These are phyloP conservation scores for Macrophomina phaseolina DNA, from an alignment of 2,329 filamentous ascomycete species.

Conservation along the genomic window DNA sequence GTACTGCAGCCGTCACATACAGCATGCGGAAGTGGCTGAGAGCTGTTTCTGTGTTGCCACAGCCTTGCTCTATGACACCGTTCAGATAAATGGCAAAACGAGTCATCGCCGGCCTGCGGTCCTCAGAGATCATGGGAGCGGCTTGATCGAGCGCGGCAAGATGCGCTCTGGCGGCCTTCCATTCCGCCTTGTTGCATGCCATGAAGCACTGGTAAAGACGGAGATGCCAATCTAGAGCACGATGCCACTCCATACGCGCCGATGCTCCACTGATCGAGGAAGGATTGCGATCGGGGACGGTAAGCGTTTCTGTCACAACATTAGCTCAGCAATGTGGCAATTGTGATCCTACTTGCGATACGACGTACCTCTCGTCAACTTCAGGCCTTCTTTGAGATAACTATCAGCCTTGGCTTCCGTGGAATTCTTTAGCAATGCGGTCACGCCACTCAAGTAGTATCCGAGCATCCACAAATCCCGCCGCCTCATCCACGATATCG, in stretches of 20 bases:
- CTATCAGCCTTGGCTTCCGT: constrained; percentile 61
- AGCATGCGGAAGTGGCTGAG: constrained; percentile 67
- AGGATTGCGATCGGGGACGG: constrained; percentile 31
- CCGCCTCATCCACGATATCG: constrained; percentile 65
- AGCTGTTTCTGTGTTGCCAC: constrained; percentile 73
- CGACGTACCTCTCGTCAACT: constrained; percentile 31
- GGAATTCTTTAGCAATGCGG: constrained; percentile 61
- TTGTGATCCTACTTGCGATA: background rate
- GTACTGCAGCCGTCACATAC: constrained; percentile 59
- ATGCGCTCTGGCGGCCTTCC: constrained; percentile 66
- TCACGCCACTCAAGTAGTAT: constrained; percentile 63
- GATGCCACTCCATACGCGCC: constrained; percentile 65
- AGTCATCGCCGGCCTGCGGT: constrained; percentile 49
- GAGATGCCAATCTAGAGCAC: constrained; percentile 70
- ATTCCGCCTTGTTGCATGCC: constrained; percentile 73
- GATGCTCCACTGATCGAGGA: constrained; percentile 36
- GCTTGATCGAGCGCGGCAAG: constrained; percentile 56
- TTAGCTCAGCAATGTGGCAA: background rate
- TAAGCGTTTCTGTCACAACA: constrained; percentile 21
- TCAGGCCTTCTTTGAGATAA: constrained; percentile 64
- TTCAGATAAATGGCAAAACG: constrained; percentile 72
- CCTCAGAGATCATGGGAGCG: constrained; percentile 50
- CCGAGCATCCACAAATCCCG: constrained; percentile 65
- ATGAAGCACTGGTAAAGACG: constrained; percentile 74
- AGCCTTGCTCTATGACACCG: constrained; percentile 78